These are phyloP conservation scores for Colletotrichum noveboracense DNA, from an alignment of 2,329 filamentous ascomycete genomes.

Conservation along the genomic window DNA sequence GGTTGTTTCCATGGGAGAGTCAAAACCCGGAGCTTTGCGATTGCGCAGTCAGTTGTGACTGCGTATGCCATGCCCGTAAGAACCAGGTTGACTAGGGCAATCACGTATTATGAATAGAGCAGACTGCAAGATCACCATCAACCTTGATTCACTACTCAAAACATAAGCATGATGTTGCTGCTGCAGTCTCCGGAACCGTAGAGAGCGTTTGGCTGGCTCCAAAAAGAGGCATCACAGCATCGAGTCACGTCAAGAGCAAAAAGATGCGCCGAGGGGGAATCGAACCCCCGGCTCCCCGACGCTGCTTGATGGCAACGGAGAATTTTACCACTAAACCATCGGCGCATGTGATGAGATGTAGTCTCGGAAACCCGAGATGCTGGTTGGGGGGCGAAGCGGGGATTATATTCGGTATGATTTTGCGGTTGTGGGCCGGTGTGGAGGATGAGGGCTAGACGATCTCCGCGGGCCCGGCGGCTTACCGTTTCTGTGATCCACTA, in stretches of 20 bases:
- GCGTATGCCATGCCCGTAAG: not conserved
- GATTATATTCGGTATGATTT: not conserved
- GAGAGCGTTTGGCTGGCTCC: not conserved
- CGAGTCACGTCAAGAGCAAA: not conserved
- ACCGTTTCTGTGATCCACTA: not conserved
- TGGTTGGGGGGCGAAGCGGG: too few relatives aligned
- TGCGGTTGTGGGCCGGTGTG: not conserved
- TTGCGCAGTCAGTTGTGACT: not conserved
- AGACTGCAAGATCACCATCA: not conserved
- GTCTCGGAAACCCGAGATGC: not conserved
- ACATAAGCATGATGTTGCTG: not conserved
- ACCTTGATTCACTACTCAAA: not conserved
- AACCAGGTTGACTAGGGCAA: not conserved
- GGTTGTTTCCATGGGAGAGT: not conserved
- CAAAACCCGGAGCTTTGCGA: not conserved
- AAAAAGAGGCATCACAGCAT: not conserved
- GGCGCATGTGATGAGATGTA: not conserved
- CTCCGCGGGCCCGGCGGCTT: not conserved
- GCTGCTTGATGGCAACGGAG: conserved; percentile 4
- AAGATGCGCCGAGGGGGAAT: conserved; percentile 1
- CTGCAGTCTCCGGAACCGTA: not conserved
- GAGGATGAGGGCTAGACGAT: not conserved
- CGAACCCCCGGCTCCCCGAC: conserved; percentile 8
- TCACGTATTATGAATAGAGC: not conserved
- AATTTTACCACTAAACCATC: conserved; percentile 11